These are phyloP conservation scores for Rhododendron griersonianum DNA, from an alignment of 148 eudicot genomes.

Conservation along the genomic window DNA sequence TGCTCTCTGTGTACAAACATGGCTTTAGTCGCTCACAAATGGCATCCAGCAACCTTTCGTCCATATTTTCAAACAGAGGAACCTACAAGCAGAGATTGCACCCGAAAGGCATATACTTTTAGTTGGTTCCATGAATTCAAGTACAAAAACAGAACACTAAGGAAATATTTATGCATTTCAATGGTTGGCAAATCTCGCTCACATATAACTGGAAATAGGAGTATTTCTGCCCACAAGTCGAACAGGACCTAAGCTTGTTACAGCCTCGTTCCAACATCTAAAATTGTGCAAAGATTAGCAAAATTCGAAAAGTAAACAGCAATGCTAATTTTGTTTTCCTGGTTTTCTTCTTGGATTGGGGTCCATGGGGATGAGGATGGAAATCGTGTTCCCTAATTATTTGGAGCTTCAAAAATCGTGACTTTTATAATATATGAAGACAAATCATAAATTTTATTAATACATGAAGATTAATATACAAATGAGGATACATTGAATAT, in stretches of 20 bases:
- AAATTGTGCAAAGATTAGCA: neutral
- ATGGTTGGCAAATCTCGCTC: neutral
- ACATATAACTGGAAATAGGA: neutral
- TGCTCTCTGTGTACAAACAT: conserved; percentile 74
- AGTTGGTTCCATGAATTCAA: neutral
- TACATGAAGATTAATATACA: neutral
- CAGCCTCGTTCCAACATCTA: neutral
- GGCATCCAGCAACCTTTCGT: conserved; percentile 87
- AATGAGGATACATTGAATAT: neutral
- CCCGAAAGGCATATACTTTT: neutral
- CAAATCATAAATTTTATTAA: neutral
- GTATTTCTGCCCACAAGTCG: neutral
- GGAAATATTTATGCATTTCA: neutral
- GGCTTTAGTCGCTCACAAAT: conserved; percentile 94
- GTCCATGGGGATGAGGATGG: neutral
- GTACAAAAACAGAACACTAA: neutral
- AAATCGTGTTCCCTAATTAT: neutral
- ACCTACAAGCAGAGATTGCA: conserved; percentile 41
- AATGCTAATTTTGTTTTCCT: neutral
- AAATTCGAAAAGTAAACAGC: neutral
- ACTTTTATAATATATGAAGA: neutral
- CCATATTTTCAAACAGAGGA: conserved; percentile 95
- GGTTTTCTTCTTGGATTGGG: neutral
- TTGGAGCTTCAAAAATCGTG: neutral
- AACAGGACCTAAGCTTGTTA: neutral